A percentile compares a stretch with the other conserved stretches of the same genome.
phyloP scores from a whole-genome alignment of 192 early-diverging fungal genomes.

The Coemansia sp. region DNA sequence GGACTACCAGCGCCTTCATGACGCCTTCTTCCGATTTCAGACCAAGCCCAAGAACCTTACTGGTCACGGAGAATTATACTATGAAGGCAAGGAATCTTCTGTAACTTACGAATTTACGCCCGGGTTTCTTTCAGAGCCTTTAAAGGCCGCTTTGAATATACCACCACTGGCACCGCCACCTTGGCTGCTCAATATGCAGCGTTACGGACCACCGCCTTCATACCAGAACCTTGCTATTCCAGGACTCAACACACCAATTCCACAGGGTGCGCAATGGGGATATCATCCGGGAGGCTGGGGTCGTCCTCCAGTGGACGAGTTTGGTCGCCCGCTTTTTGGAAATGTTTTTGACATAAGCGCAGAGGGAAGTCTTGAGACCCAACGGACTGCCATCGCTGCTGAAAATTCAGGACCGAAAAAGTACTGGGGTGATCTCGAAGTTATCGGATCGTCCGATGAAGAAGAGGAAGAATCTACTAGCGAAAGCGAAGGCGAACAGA shows the following conservation, averaged over 20 bases:
- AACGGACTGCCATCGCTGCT: background rate
- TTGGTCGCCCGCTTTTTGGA: conserved; percentile 89
- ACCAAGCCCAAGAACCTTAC: conserved; percentile 61
- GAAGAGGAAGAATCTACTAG: conserved; percentile 71
- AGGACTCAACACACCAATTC: conserved; percentile 95
- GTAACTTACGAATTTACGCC: conserved; percentile 85
- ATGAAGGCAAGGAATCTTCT: conserved; percentile 96
- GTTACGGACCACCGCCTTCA: conserved; percentile 92
- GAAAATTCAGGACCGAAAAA: conserved; percentile 29
- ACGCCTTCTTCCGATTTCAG: conserved; percentile 97
- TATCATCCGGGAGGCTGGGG: conserved; percentile 97
- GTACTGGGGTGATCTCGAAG: conserved; percentile 90
- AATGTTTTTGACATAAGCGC: conserved; percentile 84
- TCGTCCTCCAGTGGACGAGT: conserved; percentile 81
- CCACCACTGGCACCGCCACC: conserved; percentile 92
- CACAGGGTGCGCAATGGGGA: conserved; percentile 96
- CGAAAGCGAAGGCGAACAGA: conserved; percentile 10
- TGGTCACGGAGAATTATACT: conserved; percentile 65
- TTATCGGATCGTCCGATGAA: conserved; percentile 61
- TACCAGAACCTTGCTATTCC: conserved; percentile 91
- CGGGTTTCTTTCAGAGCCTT: conserved; percentile 79
- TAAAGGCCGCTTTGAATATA: conserved; percentile 85
- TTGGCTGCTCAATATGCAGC: conserved; percentile 98
- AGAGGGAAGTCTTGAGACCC: conserved; percentile 49
- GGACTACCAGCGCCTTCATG: conserved; percentile 97